Conservation (phyloP, 2,329 filamentous ascomycete species). For the Xylaria polymorpha region DNA sequence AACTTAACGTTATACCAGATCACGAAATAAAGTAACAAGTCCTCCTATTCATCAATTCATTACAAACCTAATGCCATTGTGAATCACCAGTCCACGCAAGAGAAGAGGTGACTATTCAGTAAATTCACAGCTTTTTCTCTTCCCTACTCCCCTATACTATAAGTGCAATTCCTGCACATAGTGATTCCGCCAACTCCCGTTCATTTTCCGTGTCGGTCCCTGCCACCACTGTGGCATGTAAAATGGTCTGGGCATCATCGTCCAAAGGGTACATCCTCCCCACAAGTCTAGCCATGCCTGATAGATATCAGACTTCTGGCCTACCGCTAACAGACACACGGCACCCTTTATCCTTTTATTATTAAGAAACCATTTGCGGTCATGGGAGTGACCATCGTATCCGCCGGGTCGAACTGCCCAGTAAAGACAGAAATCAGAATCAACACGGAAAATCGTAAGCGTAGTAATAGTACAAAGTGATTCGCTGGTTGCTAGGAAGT, state of each 20-base stretch:
- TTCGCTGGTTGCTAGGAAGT: conserved; percentile 26
- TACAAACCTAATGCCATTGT: conserved; percentile 9
- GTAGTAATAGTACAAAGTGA: conserved; percentile 45
- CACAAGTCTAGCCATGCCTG: conserved; percentile 20
- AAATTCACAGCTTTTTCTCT: conserved; percentile 31
- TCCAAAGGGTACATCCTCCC: conserved; percentile 28
- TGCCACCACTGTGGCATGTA: conserved; percentile 28
- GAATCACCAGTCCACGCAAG: conserved; percentile 6
- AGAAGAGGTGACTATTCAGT: conserved; percentile 7
- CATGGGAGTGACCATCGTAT: conserved; percentile 31
- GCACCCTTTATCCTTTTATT: conserved; percentile 37
- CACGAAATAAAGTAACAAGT: not conserved
- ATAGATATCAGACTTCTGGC: conserved; percentile 32
- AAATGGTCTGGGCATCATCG: conserved; percentile 30
- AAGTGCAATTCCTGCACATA: conserved; percentile 26
- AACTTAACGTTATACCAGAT: not conserved
- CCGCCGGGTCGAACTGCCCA: conserved; percentile 35
- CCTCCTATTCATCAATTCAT: conserved; percentile 25
- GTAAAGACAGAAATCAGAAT: conserved; percentile 34
- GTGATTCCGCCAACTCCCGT: conserved; percentile 41
- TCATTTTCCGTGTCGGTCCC: conserved; percentile 41
- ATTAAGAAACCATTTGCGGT: conserved; percentile 38
- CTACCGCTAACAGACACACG: conserved; percentile 28
- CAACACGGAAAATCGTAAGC: conserved; percentile 41
- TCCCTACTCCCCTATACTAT: conserved; percentile 28